A percentile compares a stretch with the other conserved stretches of the same genome.
phyloP scores from a whole-genome alignment of 164 flowering plant genomes.

The Akebia trifoliata region DNA sequence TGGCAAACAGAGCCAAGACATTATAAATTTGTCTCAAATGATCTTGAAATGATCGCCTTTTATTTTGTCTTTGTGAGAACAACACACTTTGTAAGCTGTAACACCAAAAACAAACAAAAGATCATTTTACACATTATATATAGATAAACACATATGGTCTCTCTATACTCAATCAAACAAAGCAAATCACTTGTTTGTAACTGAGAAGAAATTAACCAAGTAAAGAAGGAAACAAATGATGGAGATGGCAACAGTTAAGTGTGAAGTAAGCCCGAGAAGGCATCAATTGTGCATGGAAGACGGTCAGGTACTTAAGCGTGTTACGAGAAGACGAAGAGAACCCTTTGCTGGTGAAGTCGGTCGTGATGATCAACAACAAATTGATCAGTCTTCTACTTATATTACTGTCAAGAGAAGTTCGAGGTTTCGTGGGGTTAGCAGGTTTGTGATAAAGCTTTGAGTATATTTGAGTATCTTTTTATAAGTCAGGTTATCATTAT shows the following conservation, averaged over 20 bases:
- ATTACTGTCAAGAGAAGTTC: slow-evolving; percentile 56
- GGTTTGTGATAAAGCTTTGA: slow-evolving; percentile 18
- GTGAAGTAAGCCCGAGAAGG: slow-evolving; percentile 23
- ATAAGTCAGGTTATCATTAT: too few relatives aligned
- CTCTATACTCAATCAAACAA: not conserved
- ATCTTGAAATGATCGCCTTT: slow-evolving; percentile 21
- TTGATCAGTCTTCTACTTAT: slow-evolving; percentile 26
- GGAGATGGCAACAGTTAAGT: slow-evolving; percentile 28
- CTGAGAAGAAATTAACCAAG: not conserved
- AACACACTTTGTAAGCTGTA: not conserved
- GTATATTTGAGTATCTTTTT: too few relatives aligned
- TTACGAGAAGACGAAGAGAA: slow-evolving; percentile 40
- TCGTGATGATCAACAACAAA: slow-evolving; percentile 14
- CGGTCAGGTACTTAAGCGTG: slow-evolving; percentile 22
- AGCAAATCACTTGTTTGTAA: not conserved
- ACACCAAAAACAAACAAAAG: slow-evolving; percentile 1
- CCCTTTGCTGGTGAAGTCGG: slow-evolving; percentile 2
- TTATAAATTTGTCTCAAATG: slow-evolving; percentile 6
- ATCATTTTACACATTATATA: not conserved
- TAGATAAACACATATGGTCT: not conserved
- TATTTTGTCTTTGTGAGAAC: slow-evolving; percentile 5
- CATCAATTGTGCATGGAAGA: slow-evolving; percentile 11
- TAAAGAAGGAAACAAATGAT: slow-evolving; percentile 3
- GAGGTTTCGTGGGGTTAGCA: slow-evolving; percentile 60
- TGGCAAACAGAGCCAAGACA: slow-evolving; percentile 8